Evolutionary conservation across 1,139 yeast species (phyloP).

Genomic region (Pneumocystis murina): DNA sequence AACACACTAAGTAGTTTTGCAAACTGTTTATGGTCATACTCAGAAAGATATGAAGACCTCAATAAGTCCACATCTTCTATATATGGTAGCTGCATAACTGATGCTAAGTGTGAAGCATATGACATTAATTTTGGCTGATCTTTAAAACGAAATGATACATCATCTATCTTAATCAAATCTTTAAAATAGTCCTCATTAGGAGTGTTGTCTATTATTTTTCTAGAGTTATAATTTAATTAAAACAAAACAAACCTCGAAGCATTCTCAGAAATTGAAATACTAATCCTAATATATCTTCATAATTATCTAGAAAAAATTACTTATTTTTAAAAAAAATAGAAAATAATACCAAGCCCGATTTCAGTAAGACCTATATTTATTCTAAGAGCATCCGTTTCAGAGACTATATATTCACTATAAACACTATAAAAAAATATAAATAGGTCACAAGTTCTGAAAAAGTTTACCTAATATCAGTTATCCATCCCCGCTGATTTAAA

Average conservation of each 20-base stretch:
- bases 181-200: conserved; percentile 41
- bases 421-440: conserved; percentile 48
- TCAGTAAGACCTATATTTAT: neutral
- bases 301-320: conserved; percentile 28
- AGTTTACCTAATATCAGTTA: conserved; percentile 66
- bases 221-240: neutral
- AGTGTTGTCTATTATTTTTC: conserved; percentile 22
- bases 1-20: conserved; percentile 37
- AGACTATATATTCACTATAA: conserved; percentile 67
- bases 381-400: conserved; percentile 20
- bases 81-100: conserved; percentile 36
- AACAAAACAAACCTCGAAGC: conserved; percentile 23
- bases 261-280: conserved; percentile 61
- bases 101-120: conserved; percentile 18
- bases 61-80: conserved; percentile 56
- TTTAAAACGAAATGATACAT: conserved; percentile 43
- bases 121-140: conserved; percentile 24
- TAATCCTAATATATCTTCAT: conserved; percentile 42
- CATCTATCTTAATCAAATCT: conserved; percentile 35
- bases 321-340: neutral
- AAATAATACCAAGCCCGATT: neutral
- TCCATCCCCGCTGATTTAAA: conserved; percentile 65
- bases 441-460: conserved; percentile 47
- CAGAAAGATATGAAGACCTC: conserved; percentile 19
- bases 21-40: conserved; percentile 44